Percentiles rank a stretch among this genome's conserved stretches.
Evolutionary conservation across 108 stramenopile species (phyloP).

Genomic region (Nannochloropsis salina): DNA sequence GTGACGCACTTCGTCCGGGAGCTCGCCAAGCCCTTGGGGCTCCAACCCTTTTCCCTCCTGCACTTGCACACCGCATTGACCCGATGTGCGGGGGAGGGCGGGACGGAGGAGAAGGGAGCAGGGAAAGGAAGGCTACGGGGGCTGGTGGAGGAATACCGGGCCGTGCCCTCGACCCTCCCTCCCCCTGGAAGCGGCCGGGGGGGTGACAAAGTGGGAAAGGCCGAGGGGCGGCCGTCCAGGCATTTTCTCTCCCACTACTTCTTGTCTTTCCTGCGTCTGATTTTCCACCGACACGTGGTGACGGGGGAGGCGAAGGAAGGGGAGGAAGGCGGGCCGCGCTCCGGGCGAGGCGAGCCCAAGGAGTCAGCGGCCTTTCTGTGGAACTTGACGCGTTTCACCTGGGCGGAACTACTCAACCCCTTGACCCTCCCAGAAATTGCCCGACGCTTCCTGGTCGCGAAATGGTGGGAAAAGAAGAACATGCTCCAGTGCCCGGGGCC

Average conservation of each 20-base stretch:
- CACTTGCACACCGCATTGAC: not conserved
- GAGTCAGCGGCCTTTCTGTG: not conserved
- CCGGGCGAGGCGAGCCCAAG: not conserved
- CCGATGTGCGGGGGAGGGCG: not conserved
- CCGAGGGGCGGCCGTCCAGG: not conserved
- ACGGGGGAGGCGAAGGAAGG: not conserved
- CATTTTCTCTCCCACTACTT: not conserved
- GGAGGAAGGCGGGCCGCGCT: not conserved
- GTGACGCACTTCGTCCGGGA: not conserved
- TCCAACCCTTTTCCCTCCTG: not conserved
- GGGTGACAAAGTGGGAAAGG: not conserved
- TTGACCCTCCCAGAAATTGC: not conserved
- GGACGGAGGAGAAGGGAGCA: not conserved
- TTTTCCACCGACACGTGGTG: not conserved
- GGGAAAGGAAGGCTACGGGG: not conserved
- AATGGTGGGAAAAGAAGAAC: not conserved
- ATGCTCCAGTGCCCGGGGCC: not conserved
- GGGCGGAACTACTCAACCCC: not conserved
- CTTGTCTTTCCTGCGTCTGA: not conserved
- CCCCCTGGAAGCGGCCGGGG: not conserved
- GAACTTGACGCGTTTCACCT: not conserved
- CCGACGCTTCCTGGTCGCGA: not conserved
- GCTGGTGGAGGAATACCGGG: not conserved
- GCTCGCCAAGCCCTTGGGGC: not conserved
- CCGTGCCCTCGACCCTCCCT: not conserved